These are phyloP conservation scores for Sporothrix mexicana DNA, from an alignment of 2,329 filamentous ascomycete species.

Conservation along the genomic window DNA sequence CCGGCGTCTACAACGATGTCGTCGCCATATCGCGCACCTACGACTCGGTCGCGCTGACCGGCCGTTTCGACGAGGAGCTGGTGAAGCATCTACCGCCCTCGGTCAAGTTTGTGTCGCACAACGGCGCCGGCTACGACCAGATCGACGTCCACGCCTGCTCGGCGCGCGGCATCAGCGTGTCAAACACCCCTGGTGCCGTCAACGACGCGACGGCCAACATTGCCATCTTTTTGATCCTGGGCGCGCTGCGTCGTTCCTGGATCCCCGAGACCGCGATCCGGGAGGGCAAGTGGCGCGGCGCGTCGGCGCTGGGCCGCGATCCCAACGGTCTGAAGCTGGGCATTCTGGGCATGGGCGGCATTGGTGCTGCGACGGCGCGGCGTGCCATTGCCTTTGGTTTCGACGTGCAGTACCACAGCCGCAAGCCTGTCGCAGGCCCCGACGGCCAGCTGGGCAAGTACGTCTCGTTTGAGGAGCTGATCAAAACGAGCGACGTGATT, in stretches of 20 bases:
- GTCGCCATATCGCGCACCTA: constrained; percentile 29
- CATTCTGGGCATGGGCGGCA: constrained; percentile 66
- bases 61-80: constrained; percentile 27
- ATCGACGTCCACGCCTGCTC: constrained; percentile 69
- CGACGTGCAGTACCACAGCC: constrained; percentile 65
- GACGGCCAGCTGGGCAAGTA: constrained; percentile 43
- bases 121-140: constrained; percentile 67
- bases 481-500: constrained; percentile 55
- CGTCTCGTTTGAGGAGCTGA: constrained; percentile 48
- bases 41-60: constrained; percentile 22
- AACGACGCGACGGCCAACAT: constrained; percentile 74
- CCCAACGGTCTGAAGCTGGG: constrained; percentile 67
- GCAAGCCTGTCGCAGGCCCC: constrained; percentile 55
- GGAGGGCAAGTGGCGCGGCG: constrained; percentile 51
- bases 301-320: constrained; percentile 60
- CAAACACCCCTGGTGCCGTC: constrained; percentile 70
- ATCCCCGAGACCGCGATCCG: constrained; percentile 40
- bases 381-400: constrained; percentile 58
- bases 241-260: constrained; percentile 69
- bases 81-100: constrained; percentile 26
- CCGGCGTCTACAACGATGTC: constrained; percentile 25
- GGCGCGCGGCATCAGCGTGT: constrained; percentile 63
- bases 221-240: constrained; percentile 73
- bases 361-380: constrained; percentile 47
- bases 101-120: constrained; percentile 42